Conservation (phyloP, 2,329 filamentous ascomycete genomes). For the Penicillium hesseltinei region DNA sequence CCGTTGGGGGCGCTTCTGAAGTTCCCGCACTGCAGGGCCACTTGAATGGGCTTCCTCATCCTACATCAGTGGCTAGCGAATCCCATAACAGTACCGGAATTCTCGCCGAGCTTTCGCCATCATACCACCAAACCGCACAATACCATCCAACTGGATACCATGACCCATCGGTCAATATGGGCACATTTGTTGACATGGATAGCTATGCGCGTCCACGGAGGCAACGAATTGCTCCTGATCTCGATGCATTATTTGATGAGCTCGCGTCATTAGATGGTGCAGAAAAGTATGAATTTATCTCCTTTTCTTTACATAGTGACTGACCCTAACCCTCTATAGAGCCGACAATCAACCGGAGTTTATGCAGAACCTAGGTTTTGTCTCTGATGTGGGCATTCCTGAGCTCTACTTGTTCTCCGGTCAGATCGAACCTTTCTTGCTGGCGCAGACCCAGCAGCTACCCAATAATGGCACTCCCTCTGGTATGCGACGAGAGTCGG, state of each 20-base stretch:
- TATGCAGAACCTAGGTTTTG: conserved; percentile 41
- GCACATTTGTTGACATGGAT: conserved; percentile 32
- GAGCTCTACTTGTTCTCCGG: conserved; percentile 38
- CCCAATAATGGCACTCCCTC: conserved; percentile 18
- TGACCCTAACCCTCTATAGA: conserved; percentile 21
- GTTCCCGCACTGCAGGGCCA: conserved; percentile 20
- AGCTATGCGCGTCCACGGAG: conserved; percentile 28
- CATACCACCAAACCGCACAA: conserved; percentile 24
- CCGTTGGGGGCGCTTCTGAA: conserved; percentile 22
- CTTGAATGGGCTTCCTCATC: conserved; percentile 18
- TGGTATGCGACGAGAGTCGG: conserved; percentile 23
- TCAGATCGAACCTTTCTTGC: conserved; percentile 36
- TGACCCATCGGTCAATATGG: conserved; percentile 28
- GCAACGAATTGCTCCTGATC: conserved; percentile 36
- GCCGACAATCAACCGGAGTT: conserved; percentile 38
- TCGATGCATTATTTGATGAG: conserved; percentile 58
- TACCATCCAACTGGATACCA: conserved; percentile 29
- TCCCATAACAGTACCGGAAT: conserved; percentile 18
- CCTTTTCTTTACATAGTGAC: not conserved
- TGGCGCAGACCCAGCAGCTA: conserved; percentile 32
- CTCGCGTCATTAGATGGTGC: conserved; percentile 56
- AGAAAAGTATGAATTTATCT: conserved; percentile 41
- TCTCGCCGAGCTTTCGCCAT: conserved; percentile 24
- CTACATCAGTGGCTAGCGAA: conserved; percentile 21
- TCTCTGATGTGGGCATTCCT: conserved; percentile 37